Evolutionary conservation across 2,329 filamentous ascomycete species (phyloP).

Genomic region (Hymenoscyphus infarciens): DNA sequence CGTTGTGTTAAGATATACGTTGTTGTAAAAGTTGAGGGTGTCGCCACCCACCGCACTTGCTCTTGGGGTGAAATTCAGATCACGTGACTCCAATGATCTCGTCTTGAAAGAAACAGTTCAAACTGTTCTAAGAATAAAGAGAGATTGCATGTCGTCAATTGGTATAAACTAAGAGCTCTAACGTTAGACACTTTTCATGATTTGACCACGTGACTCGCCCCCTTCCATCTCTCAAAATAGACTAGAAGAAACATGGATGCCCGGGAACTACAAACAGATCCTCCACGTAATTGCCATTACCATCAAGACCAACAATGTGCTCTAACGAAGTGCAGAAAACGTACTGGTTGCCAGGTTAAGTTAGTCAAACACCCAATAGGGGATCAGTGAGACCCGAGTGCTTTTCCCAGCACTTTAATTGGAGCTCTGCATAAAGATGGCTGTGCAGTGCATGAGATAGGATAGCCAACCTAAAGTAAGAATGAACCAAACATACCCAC

Average conservation of each 20-base stretch:
- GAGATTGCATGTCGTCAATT: no score
- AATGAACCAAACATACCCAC: background rate
- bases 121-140: no score
- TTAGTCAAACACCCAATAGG: background rate
- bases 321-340: background rate
- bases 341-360: background rate
- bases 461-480: background rate
- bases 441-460: background rate
- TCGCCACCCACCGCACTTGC: no score
- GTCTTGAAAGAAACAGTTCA: no score
- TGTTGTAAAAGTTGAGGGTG: no score
- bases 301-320: background rate
- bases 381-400: background rate
- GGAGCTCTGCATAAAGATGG: background rate
- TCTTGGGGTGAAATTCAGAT: no score
- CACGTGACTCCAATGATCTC: no score
- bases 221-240: background rate
- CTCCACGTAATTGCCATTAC: background rate
- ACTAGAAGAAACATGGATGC: background rate
- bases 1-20: no score
- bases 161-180: no score
- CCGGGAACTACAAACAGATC: background rate
- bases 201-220: no score
- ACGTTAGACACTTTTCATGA: no score
- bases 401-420: background rate